These are phyloP conservation scores for Trapa bicornis DNA, from an alignment of 345 rosid species.

Conservation along the genomic window DNA sequence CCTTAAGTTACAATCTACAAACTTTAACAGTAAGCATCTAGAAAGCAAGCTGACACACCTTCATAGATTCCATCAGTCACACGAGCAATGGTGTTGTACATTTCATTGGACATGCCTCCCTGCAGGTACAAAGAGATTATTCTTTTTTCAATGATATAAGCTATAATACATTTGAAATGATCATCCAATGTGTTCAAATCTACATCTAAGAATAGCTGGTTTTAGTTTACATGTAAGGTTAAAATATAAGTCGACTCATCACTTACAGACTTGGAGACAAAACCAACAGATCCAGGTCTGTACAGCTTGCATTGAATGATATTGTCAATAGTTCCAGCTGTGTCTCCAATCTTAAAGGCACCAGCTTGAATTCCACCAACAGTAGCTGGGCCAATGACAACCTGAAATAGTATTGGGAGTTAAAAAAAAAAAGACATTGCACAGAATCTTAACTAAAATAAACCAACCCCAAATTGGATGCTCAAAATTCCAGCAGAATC, in stretches of 20 bases:
- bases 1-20: neutral
- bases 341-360: constrained; percentile 96
- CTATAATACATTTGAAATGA: neutral
- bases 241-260: neutral
- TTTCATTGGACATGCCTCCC: constrained; percentile 99
- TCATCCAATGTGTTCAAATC: neutral
- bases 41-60: constrained; percentile 26
- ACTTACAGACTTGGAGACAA: constrained; percentile 96
- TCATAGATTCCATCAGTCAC: constrained; percentile 94
- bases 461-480: neutral
- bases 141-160: neutral
- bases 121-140: constrained; percentile 12
- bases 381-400: constrained; percentile 96
- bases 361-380: constrained; percentile 99
- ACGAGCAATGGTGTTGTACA: constrained; percentile 84
- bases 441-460: neutral
- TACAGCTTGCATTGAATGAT: constrained; percentile 80
- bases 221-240: neutral
- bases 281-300: constrained; percentile 97
- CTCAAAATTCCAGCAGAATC: constrained; percentile 1
- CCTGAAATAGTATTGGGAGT: constrained; percentile 34
- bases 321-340: constrained; percentile 96
- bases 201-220: constrained; percentile 15
- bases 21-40: constrained; percentile 1
- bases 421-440: constrained; percentile 3